phyloP scores from a whole-genome alignment of 2,329 filamentous ascomycete species.

The Balansia obtecta region DNA sequence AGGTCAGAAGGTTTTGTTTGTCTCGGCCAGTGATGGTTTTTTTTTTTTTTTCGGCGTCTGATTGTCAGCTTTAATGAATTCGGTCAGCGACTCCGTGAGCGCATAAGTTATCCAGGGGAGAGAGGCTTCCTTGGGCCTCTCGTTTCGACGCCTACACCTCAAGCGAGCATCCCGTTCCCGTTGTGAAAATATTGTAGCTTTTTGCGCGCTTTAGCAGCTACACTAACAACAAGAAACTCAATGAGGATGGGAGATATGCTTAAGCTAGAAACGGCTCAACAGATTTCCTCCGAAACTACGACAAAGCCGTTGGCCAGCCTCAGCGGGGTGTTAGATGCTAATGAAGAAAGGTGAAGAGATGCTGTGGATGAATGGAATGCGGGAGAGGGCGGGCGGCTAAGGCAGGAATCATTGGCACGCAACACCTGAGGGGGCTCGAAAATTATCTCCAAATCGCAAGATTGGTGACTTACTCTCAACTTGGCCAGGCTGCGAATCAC shows the following conservation, averaged over 20 bases:
- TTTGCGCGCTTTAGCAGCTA: neutral
- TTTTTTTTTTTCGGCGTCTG: neutral
- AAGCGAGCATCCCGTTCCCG: neutral
- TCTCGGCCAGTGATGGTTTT: neutral
- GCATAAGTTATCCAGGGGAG: too few relatives aligned
- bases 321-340: neutral
- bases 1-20: neutral
- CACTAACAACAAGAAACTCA: neutral
- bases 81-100: neutral
- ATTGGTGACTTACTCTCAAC: neutral
- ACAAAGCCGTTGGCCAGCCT: neutral
- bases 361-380: conserved; percentile 5
- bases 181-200: neutral
- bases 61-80: neutral
- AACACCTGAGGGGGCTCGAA: neutral
- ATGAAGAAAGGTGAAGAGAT: neutral
- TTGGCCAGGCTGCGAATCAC: neutral
- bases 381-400: conserved; percentile 1
- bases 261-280: neutral
- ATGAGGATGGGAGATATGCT: neutral
- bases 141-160: neutral
- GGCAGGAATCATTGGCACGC: neutral
- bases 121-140: neutral
- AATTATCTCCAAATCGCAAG: neutral
- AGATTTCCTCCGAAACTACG: neutral